Evolutionary conservation across 306 rosid genomes (phyloP).

Genomic region (Rubus idaeus): DNA sequence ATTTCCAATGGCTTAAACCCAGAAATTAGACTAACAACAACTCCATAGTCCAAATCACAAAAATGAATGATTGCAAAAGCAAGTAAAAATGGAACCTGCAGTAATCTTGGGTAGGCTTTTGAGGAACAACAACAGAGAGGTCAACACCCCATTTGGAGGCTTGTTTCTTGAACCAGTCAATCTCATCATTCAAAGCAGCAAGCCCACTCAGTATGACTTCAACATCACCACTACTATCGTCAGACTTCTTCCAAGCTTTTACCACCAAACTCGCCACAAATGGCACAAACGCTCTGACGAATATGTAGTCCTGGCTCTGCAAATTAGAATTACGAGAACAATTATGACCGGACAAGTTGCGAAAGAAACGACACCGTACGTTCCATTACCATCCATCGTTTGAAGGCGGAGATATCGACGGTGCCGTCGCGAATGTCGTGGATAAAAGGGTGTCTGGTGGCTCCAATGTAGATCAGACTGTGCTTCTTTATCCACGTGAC

Average conservation of each 20-base stretch:
- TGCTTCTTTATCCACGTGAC: conserved; percentile 75
- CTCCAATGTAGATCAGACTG: conserved; percentile 44
- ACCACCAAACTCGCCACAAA: conserved; percentile 59
- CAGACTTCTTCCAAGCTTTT: conserved; percentile 70
- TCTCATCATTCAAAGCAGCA: conserved; percentile 63
- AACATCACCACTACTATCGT: conserved; percentile 48
- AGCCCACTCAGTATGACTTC: conserved; percentile 60
- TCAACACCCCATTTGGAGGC: conserved; percentile 54
- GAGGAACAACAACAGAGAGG: conserved; percentile 53
- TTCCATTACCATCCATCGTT: conserved; percentile 63
- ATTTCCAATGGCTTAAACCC: too few relatives aligned
- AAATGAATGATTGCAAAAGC: not conserved
- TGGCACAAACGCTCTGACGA: conserved; percentile 66
- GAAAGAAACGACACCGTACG: not conserved
- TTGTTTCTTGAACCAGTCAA: conserved; percentile 73
- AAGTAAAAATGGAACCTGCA: conserved; percentile 38
- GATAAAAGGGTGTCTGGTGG: conserved; percentile 79
- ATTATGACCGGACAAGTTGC: not conserved
- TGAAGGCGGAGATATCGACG: conserved; percentile 60
- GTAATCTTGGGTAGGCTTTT: conserved; percentile 41
- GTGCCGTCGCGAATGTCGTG: conserved; percentile 64
- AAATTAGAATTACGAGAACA: not conserved
- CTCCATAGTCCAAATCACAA: not conserved
- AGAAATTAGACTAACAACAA: too few relatives aligned
- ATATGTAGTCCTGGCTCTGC: conserved; percentile 80